phyloP scores from a whole-genome alignment of 1,284 basidiomycete genomes.

The Sanghuangporus sanghuang region DNA sequence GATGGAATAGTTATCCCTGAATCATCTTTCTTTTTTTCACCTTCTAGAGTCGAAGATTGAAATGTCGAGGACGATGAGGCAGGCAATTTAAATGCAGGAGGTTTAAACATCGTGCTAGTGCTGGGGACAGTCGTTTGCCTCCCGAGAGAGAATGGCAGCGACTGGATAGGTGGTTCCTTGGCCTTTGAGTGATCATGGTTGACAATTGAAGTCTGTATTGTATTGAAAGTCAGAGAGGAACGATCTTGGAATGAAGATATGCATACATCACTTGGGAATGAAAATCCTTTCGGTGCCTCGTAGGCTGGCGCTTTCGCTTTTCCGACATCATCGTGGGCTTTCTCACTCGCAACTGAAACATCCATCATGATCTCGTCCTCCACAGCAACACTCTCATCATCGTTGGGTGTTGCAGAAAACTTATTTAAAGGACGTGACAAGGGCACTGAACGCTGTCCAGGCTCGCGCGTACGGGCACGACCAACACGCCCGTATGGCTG shows the following conservation, averaged over 20 bases:
- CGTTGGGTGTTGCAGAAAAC: constrained; percentile 65
- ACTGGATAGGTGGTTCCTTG: constrained; percentile 17
- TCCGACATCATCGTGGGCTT: constrained; percentile 40
- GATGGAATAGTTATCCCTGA: neutral
- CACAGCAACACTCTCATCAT: constrained; percentile 27
- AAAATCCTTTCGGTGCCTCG: constrained; percentile 58
- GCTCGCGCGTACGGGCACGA: constrained; percentile 39
- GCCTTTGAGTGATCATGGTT: constrained; percentile 22
- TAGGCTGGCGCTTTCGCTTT: constrained; percentile 51
- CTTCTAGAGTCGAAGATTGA: neutral
- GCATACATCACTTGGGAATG: constrained; percentile 60
- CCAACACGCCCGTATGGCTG: constrained; percentile 62
- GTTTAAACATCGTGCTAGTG: neutral
- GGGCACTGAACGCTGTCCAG: constrained; percentile 39
- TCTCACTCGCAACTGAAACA: neutral
- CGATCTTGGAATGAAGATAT: neutral
- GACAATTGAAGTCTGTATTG: constrained; percentile 22
- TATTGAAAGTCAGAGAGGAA: neutral
- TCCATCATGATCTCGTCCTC: constrained; percentile 32
- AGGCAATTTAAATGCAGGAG: neutral
- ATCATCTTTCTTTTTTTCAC: neutral
- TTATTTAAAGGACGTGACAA: constrained; percentile 40
- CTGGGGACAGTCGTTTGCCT: neutral
- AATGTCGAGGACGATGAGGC: neutral
- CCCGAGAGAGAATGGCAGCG: constrained; percentile 17